phyloP scores from a whole-genome alignment of 2,329 filamentous ascomycete genomes.

The Epichloe bromicola region DNA sequence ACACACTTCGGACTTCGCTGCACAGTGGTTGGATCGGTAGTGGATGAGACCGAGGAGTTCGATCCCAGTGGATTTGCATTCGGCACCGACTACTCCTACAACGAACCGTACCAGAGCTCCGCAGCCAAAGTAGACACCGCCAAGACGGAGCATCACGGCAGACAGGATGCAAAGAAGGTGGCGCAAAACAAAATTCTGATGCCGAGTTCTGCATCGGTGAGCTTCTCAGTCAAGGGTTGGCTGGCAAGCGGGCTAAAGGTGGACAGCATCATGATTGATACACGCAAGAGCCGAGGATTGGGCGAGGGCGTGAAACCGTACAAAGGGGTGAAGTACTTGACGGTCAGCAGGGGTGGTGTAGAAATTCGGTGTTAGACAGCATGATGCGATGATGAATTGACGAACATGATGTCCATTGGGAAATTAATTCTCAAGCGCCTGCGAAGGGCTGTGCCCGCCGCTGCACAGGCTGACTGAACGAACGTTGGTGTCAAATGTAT shows the following conservation, averaged over 20 bases:
- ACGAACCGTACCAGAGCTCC: constrained; percentile 42
- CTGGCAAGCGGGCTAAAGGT: constrained; percentile 54
- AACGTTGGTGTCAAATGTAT: too few relatives aligned
- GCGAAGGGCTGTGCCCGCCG: not conserved
- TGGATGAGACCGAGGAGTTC: constrained; percentile 33
- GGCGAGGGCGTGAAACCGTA: constrained; percentile 86
- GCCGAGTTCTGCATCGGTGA: constrained; percentile 65
- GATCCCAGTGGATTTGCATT: constrained; percentile 41
- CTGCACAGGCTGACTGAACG: too few relatives aligned
- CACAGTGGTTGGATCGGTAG: constrained; percentile 57
- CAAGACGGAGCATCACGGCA: constrained; percentile 20
- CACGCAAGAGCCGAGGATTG: constrained; percentile 72
- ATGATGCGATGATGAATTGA: not conserved
- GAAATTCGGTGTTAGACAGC: constrained; percentile 43
- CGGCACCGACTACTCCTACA: constrained; percentile 36
- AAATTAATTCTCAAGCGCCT: not conserved
- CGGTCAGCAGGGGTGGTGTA: constrained; percentile 52
- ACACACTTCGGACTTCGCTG: constrained; percentile 65
- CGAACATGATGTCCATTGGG: not conserved
- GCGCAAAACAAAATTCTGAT: constrained; percentile 65
- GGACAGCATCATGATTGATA: constrained; percentile 54
- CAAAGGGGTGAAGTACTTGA: constrained; percentile 96
- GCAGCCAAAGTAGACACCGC: constrained; percentile 22
- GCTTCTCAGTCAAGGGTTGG: constrained; percentile 58
- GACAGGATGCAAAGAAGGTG: constrained; percentile 41